These are phyloP conservation scores for Globisporangium parvum DNA, from an alignment of 352 stramenopile species.

Conservation along the genomic window DNA sequence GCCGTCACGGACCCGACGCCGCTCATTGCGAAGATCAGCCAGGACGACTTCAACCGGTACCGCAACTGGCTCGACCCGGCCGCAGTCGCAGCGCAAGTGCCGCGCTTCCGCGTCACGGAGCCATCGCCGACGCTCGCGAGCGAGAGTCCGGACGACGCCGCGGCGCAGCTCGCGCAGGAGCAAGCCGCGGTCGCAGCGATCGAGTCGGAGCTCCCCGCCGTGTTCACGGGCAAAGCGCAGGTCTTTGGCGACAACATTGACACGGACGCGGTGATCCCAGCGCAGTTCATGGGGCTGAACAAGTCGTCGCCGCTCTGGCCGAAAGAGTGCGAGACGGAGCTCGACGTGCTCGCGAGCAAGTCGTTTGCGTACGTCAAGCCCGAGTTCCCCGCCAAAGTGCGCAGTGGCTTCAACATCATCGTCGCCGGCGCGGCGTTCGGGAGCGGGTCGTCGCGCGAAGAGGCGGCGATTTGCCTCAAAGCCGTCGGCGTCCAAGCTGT, in stretches of 20 bases:
- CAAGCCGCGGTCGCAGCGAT: constrained; percentile 18
- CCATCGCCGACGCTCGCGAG: constrained; percentile 42
- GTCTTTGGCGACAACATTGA: constrained; percentile 88
- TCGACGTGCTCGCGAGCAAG: constrained; percentile 76
- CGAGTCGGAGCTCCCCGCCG: constrained; percentile 37
- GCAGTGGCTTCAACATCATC: constrained; percentile 57
- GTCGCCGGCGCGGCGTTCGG: constrained; percentile 78
- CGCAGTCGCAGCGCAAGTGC: constrained; percentile 54
- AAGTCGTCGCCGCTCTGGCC: constrained; percentile 77
- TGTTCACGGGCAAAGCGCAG: constrained; percentile 65
- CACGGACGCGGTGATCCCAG: constrained; percentile 80
- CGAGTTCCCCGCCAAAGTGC: constrained; percentile 81
- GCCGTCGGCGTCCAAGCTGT: constrained; percentile 71
- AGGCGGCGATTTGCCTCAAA: constrained; percentile 79
- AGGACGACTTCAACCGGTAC: constrained; percentile 74
- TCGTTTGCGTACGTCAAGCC: constrained; percentile 82
- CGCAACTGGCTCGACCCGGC: constrained; percentile 72
- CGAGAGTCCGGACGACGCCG: constrained; percentile 19
- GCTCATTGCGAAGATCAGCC: constrained; percentile 67
- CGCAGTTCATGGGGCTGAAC: constrained; percentile 73
- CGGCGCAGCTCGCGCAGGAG: constrained; percentile 16
- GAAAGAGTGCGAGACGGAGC: constrained; percentile 78
- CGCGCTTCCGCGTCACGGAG: constrained; percentile 47
- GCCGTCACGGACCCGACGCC: constrained; percentile 71
- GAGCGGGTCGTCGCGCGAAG: constrained; percentile 78